phyloP scores from a whole-genome alignment of 371 early-diverging fungal species.

The Capniomyces stellatus region DNA sequence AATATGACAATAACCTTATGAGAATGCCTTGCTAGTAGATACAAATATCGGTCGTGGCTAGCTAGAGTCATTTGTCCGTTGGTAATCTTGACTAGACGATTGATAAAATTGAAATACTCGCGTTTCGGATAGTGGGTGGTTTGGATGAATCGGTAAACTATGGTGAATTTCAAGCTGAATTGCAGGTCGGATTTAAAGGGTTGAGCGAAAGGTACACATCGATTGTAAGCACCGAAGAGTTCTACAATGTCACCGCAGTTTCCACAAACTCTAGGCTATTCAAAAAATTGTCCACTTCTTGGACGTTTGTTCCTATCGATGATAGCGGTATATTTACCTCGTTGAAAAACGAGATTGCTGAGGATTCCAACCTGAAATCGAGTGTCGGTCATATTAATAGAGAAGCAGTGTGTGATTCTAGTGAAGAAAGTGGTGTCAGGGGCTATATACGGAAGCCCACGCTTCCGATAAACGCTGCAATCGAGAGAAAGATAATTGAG shows the following conservation, averaged over 20 bases:
- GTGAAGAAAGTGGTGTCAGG: background rate
- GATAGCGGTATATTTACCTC: constrained; percentile 4
- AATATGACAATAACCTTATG: too few relatives aligned
- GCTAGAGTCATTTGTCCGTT: too few relatives aligned
- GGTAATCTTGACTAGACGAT: too few relatives aligned
- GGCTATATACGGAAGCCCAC: background rate
- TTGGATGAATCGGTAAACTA: too few relatives aligned
- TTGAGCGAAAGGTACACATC: constrained; percentile 59
- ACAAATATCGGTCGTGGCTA: too few relatives aligned
- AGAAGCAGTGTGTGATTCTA: too few relatives aligned
- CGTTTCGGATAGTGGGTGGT: too few relatives aligned
- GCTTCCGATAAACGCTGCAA: background rate
- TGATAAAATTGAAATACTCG: too few relatives aligned
- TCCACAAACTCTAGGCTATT: constrained; percentile 47
- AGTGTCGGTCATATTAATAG: too few relatives aligned
- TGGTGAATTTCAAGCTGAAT: too few relatives aligned
- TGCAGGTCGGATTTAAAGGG: constrained; percentile 53
- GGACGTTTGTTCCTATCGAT: constrained; percentile 37
- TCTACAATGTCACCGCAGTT: constrained; percentile 29
- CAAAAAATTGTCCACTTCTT: constrained; percentile 42
- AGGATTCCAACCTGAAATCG: background rate
- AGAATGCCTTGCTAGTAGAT: too few relatives aligned
- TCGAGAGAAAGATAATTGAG: background rate
- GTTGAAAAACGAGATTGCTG: background rate
- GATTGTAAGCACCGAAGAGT: constrained; percentile 42